Conservation (phyloP, 331 rosid genomes). For the Dryas integrifolia region DNA sequence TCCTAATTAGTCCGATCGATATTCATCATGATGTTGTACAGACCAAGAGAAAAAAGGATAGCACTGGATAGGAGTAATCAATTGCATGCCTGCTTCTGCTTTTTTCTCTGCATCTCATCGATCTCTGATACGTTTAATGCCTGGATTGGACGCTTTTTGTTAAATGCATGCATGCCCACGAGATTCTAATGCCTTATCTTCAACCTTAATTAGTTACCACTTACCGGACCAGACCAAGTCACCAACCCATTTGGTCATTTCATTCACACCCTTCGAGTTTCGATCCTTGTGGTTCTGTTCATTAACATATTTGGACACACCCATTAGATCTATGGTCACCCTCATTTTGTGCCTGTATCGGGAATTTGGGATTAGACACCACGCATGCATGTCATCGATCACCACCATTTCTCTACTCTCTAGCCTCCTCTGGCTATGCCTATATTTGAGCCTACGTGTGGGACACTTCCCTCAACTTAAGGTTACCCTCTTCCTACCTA, state of each 20-base stretch:
- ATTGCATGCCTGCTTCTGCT: background rate
- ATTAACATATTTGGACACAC: slow-evolving; percentile 60
- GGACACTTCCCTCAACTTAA: background rate
- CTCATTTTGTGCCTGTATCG: slow-evolving; percentile 32
- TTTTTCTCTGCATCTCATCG: background rate
- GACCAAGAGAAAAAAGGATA: background rate
- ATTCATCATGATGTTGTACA: too few relatives aligned
- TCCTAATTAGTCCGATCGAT: slow-evolving; percentile 7
- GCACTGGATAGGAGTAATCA: background rate
- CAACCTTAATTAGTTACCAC: background rate
- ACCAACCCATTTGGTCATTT: background rate
- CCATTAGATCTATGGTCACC: slow-evolving; percentile 41
- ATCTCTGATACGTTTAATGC: background rate
- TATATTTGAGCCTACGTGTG: background rate
- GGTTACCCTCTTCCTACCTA: background rate
- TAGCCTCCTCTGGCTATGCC: background rate
- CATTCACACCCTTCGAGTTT: background rate
- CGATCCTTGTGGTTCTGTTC: slow-evolving; percentile 46
- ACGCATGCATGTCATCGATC: background rate
- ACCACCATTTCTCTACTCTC: background rate
- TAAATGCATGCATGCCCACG: slow-evolving; percentile 12
- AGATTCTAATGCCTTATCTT: slow-evolving; percentile 8
- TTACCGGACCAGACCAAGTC: background rate
- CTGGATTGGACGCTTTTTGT: slow-evolving; percentile 15
- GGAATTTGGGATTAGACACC: slow-evolving; percentile 41